phyloP scores from a whole-genome alignment of 257 asterid genomes.

The Fraxinus pennsylvanica region DNA sequence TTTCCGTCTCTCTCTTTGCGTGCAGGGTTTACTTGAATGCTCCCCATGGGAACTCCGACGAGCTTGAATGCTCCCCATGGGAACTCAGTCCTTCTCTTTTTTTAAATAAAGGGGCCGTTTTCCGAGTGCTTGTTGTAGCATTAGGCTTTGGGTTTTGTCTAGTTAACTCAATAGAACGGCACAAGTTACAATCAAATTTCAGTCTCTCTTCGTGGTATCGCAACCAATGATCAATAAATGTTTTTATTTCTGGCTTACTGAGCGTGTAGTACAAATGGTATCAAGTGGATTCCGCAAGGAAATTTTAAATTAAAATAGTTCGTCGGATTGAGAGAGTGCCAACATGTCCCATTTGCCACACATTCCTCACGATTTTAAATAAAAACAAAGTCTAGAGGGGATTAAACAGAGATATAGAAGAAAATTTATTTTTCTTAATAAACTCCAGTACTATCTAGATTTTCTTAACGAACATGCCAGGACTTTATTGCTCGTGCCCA shows the following conservation, averaged over 20 bases:
- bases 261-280: neutral
- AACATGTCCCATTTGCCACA: too few species aligned
- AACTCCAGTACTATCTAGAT: neutral
- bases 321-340: too few species aligned
- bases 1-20: neutral
- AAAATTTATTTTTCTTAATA: neutral
- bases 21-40: conserved; percentile 25
- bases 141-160: conserved; percentile 9
- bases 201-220: neutral
- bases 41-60: neutral
- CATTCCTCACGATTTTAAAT: too few species aligned
- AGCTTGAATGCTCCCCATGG: neutral
- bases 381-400: too few species aligned
- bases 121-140: conserved; percentile 20
- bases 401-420: too few species aligned
- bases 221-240: neutral
- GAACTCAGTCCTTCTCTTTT: neutral
- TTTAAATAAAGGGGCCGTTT: conserved; percentile 31
- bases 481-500: neutral
- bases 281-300: too few species aligned
- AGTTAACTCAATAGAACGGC: neutral
- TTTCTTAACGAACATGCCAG: neutral
- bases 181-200: neutral
- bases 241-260: neutral
- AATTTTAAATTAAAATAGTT: too few species aligned